phyloP scores from a whole-genome alignment of 1,284 basidiomycete species.

The Puccinia polysora region DNA sequence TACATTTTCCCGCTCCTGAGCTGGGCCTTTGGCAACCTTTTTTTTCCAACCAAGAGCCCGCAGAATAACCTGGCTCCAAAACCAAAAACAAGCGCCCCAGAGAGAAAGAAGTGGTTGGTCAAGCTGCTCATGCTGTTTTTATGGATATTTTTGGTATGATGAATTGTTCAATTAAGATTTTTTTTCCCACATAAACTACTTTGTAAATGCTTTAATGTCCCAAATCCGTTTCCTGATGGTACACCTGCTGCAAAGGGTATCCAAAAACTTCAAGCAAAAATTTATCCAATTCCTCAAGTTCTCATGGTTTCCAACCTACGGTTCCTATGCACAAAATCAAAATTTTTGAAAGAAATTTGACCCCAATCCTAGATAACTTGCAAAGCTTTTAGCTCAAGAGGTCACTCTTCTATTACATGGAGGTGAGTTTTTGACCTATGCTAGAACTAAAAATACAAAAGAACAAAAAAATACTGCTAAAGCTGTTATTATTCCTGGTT shows the following conservation, averaged over 20 bases:
- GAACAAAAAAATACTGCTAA: no score
- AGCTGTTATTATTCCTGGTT: no score
- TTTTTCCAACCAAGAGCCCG: conserved; percentile 58
- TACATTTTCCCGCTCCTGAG: conserved; percentile 60
- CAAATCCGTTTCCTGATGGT: conserved; percentile 67
- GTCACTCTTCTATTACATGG: no score
- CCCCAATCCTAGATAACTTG: no score
- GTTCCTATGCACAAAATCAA: not conserved
- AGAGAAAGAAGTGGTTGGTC: conserved; percentile 50
- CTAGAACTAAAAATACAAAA: no score
- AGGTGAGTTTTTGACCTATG: no score
- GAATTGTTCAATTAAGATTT: conserved; percentile 66
- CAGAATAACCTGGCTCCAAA: conserved; percentile 44
- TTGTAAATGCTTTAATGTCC: conserved; percentile 90
- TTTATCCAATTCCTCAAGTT: conserved; percentile 46
- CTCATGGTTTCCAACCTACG: conserved; percentile 34
- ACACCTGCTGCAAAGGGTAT: conserved; percentile 46
- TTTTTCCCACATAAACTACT: conserved; percentile 78
- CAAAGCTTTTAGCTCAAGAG: no score
- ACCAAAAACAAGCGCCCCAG: conserved; percentile 46
- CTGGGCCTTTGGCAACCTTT: conserved; percentile 65
- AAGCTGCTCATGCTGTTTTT: conserved; percentile 73
- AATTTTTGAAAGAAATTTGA: no score
- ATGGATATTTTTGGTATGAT: conserved; percentile 80
- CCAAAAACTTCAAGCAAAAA: conserved; percentile 47